Conservation (phyloP, 352 stramenopile species). For the Globisporangium recalcitrans region DNA sequence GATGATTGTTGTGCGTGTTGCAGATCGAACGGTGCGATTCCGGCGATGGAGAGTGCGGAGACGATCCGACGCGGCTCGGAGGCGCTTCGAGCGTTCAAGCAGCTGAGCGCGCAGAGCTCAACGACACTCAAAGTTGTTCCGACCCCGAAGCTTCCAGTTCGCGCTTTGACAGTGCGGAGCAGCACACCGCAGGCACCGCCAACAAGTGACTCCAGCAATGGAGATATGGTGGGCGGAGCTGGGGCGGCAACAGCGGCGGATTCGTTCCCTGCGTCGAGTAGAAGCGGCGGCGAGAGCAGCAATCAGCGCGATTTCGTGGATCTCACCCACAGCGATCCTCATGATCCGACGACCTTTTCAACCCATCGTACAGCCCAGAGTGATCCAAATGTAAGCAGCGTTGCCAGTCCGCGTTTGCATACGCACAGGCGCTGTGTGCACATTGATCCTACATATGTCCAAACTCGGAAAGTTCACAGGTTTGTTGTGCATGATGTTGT, state of each 20-base stretch:
- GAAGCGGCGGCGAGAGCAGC: background rate
- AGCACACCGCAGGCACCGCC: background rate
- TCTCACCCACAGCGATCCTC: constrained; percentile 15
- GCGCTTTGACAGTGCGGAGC: constrained; percentile 1
- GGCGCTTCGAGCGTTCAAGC: constrained; percentile 20
- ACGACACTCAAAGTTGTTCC: constrained; percentile 35
- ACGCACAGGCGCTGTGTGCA: background rate
- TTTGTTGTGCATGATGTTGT: background rate
- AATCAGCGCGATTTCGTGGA: constrained; percentile 21
- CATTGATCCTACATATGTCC: background rate
- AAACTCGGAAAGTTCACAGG: background rate
- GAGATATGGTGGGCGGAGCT: background rate
- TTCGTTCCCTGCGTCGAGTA: background rate
- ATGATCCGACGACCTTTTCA: background rate
- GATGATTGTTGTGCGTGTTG: constrained; percentile 4
- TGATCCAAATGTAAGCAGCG: background rate
- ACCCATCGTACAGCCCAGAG: background rate
- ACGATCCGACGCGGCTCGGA: constrained; percentile 42
- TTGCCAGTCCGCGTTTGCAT: background rate
- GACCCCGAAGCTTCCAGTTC: constrained; percentile 18
- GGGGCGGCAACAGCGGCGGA: background rate
- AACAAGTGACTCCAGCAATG: background rate
- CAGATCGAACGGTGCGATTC: background rate
- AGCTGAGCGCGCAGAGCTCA: constrained; percentile 12
- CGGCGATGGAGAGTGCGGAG: constrained; percentile 10